phyloP scores from a whole-genome alignment of 306 rosid genomes.

The Benincasa hispida region DNA sequence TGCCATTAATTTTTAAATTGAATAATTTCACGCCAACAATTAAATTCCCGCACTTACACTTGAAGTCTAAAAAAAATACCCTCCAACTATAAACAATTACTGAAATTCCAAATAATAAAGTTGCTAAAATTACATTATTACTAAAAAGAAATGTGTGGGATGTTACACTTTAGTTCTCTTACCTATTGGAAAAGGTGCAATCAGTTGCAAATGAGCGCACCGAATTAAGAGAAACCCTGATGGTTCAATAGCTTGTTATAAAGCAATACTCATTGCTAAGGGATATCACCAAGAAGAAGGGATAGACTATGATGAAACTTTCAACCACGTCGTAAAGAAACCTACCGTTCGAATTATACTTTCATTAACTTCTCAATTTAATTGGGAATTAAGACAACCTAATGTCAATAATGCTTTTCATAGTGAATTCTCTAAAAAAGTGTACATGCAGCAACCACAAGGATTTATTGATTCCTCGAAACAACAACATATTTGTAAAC shows the following conservation, averaged over 20 bases:
- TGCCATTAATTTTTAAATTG: no score
- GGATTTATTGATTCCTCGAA: neutral
- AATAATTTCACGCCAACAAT: no score
- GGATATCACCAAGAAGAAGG: neutral
- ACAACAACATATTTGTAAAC: neutral
- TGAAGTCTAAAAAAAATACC: no score
- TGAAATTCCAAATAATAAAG: no score
- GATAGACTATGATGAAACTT: neutral
- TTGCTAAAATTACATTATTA: no score
- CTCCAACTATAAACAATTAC: no score
- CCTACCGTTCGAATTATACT: neutral
- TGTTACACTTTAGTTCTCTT: neutral
- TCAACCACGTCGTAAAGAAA: neutral
- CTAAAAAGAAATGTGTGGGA: no score
- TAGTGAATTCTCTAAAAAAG: neutral
- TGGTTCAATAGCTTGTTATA: neutral
- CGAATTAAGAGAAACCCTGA: neutral
- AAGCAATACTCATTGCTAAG: neutral
- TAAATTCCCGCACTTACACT: no score
- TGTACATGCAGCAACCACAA: neutral
- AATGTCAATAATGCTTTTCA: neutral
- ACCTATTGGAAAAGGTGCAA: neutral
- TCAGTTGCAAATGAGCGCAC: neutral
- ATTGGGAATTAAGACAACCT: neutral
- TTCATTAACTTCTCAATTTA: neutral